Percentiles rank a stretch among this genome's conserved stretches.
phyloP scores from a whole-genome alignment of 2,329 filamentous ascomycete species.

The Aspergillus uvarum region DNA sequence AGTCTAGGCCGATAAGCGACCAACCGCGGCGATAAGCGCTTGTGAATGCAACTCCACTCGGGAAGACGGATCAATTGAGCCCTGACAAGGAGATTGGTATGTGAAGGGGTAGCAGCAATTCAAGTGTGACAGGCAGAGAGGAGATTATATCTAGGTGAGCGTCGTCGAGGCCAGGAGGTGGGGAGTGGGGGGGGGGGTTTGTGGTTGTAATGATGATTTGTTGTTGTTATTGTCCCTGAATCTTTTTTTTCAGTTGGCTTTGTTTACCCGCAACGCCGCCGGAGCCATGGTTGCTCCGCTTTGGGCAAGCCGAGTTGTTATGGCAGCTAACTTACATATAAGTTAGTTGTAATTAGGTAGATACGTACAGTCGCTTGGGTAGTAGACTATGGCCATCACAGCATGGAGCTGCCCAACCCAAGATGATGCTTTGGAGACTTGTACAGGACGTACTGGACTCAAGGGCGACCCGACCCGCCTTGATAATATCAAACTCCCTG shows the following conservation, averaged over 20 bases:
- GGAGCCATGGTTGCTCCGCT: constrained; percentile 14
- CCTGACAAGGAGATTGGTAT: neutral
- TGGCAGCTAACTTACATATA: constrained; percentile 6
- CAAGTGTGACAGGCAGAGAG: neutral
- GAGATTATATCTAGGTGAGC: neutral
- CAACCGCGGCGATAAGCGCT: constrained; percentile 24
- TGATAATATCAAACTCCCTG: no score
- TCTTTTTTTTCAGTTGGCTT: constrained; percentile 14
- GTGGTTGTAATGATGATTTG: neutral
- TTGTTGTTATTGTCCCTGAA: constrained; percentile 4
- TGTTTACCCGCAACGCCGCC: constrained; percentile 16
- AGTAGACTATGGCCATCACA: no score
- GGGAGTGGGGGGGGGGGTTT: neutral
- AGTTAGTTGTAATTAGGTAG: neutral
- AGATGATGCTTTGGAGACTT: neutral
- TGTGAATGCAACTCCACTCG: neutral
- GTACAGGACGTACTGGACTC: no score
- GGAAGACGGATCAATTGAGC: neutral
- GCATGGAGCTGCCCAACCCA: neutral
- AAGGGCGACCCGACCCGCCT: no score
- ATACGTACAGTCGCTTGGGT: no score
- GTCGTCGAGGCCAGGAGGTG: neutral
- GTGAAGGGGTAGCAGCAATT: neutral
- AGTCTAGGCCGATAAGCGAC: constrained; percentile 20
- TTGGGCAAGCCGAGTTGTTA: constrained; percentile 13